Conservation (phyloP, 2,329 filamentous ascomycete species). For the Fusarium sp. region DNA sequence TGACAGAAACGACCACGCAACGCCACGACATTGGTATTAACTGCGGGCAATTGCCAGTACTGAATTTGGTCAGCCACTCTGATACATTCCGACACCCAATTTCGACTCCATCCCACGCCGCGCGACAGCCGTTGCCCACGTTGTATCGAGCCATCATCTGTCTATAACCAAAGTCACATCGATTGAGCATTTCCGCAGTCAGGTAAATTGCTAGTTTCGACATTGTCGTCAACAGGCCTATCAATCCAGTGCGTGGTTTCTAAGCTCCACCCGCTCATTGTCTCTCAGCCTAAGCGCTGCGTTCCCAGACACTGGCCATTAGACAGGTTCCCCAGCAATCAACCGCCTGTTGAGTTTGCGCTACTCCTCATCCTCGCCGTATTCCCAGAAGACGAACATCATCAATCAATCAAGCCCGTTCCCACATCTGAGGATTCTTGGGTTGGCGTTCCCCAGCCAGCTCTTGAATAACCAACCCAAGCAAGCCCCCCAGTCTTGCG, state of each 20-base stretch:
- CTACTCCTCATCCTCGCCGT: constrained; percentile 36
- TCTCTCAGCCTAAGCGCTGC: constrained; percentile 35
- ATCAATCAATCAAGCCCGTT: constrained; percentile 28
- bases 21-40: not conserved
- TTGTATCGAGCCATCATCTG: constrained; percentile 29
- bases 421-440: constrained; percentile 26
- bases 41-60: not conserved
- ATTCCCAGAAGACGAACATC: constrained; percentile 23
- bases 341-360: constrained; percentile 43
- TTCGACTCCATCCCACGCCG: constrained; percentile 34
- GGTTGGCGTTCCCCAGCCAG: constrained; percentile 25
- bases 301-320: constrained; percentile 45
- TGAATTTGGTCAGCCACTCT: constrained; percentile 22
- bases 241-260: constrained; percentile 51
- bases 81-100: constrained; percentile 31
- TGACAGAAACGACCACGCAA: not conserved
- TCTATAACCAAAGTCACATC: constrained; percentile 18
- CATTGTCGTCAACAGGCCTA: constrained; percentile 41
- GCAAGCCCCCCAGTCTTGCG: constrained; percentile 26
- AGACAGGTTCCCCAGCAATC: constrained; percentile 43
- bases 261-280: constrained; percentile 40
- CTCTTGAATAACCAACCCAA: constrained; percentile 22
- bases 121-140: constrained; percentile 37
- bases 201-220: constrained; percentile 41
- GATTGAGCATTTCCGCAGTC: constrained; percentile 24